These are phyloP conservation scores for Phalaenopsis equestris DNA, from an alignment of 106 monocot genomes.

Conservation along the genomic window DNA sequence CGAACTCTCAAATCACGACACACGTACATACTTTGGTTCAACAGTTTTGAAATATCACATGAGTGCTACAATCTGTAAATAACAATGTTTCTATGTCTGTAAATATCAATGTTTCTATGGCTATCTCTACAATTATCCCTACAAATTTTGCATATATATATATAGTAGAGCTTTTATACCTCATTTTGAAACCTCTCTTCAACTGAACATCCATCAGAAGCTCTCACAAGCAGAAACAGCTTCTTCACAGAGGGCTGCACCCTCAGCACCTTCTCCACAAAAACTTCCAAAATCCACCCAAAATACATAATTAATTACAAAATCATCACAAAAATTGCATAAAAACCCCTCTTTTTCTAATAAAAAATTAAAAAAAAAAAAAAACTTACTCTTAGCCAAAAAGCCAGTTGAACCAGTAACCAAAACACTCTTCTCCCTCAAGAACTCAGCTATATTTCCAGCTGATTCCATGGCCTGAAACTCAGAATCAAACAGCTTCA, in stretches of 20 bases:
- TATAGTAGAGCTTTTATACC: constrained; percentile 5
- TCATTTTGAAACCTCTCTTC: constrained; percentile 27
- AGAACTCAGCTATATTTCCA: constrained; percentile 18
- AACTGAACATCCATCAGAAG: constrained; percentile 19
- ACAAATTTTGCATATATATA: too few species aligned
- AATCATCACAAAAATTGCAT: background rate
- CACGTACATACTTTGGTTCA: too few species aligned
- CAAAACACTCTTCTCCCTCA: constrained; percentile 42
- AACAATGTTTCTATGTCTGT: too few species aligned
- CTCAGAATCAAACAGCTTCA: background rate
- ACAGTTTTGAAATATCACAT: too few species aligned
- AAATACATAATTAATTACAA: background rate
- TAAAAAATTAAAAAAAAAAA: too few species aligned
- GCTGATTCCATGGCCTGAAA: constrained; percentile 8
- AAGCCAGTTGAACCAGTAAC: constrained; percentile 63
- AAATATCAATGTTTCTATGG: too few species aligned
- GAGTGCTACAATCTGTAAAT: too few species aligned
- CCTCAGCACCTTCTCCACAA: constrained; percentile 71
- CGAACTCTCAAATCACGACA: too few species aligned
- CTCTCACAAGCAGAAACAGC: constrained; percentile 57
- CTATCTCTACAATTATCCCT: too few species aligned
- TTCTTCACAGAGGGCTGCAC: constrained; percentile 58
- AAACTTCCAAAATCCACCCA: constrained; percentile 21
- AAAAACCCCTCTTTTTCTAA: background rate
- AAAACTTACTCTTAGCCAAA: constrained; percentile 37